Evolutionary conservation across 805 yeast genomes (phyloP).

Genomic region (Sugiyamaella lignohabitans): DNA sequence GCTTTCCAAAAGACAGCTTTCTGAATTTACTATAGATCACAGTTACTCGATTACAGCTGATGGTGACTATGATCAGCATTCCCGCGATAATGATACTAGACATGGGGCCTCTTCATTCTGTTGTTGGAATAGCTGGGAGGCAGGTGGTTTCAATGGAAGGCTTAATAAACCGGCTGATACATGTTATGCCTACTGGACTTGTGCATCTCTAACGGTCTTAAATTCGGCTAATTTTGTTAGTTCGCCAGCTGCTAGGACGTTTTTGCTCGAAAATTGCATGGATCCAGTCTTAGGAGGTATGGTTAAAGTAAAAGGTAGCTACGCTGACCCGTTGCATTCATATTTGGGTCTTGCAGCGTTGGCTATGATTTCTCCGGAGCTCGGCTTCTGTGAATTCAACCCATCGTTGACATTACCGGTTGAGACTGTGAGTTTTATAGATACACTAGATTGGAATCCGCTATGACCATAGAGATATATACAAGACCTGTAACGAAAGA

Average conservation of each 20-base stretch:
- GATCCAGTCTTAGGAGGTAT: slow-evolving; percentile 69
- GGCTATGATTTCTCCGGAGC: slow-evolving; percentile 27
- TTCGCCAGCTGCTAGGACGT: slow-evolving; percentile 33
- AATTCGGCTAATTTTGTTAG: slow-evolving; percentile 33
- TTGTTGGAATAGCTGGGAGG: slow-evolving; percentile 11
- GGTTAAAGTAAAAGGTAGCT: slow-evolving; percentile 48
- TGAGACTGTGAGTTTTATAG: slow-evolving; percentile 15
- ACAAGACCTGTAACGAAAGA: no score
- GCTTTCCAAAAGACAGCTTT: slow-evolving; percentile 57
- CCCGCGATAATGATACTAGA: not conserved
- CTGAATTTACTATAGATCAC: slow-evolving; percentile 13
- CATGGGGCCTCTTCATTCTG: no score
- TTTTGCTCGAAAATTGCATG: slow-evolving; percentile 52
- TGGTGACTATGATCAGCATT: not conserved
- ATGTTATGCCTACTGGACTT: slow-evolving; percentile 82
- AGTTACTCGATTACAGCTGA: no score
- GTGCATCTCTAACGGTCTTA: slow-evolving; percentile 50
- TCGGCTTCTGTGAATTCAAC: slow-evolving; percentile 24
- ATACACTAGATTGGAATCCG: slow-evolving; percentile 6
- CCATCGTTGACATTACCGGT: slow-evolving; percentile 29
- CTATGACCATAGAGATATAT: not conserved
- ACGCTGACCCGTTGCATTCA: slow-evolving; percentile 60
- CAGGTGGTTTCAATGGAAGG: slow-evolving; percentile 82
- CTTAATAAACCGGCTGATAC: slow-evolving; percentile 80
- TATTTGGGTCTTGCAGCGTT: slow-evolving; percentile 49